These are phyloP conservation scores for Colletotrichum tropicale DNA, from an alignment of 2,329 filamentous ascomycete genomes.

Conservation along the genomic window DNA sequence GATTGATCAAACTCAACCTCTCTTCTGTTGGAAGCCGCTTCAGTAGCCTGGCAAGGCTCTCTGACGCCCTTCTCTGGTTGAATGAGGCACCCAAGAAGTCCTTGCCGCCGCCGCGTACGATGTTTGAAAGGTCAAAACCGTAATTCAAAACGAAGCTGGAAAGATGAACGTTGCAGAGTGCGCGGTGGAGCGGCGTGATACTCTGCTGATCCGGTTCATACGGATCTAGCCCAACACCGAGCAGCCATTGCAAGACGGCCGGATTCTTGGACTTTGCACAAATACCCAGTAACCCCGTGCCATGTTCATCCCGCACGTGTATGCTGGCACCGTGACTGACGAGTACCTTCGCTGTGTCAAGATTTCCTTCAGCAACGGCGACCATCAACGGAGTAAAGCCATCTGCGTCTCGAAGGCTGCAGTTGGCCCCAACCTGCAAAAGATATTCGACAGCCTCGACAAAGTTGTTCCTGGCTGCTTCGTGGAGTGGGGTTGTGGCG, in stretches of 20 bases:
- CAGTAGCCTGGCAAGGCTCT: background rate
- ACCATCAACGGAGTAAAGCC: background rate
- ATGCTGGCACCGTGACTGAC: constrained; percentile 29
- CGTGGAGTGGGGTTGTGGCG: background rate
- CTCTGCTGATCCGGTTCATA: constrained; percentile 8
- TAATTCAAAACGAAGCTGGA: background rate
- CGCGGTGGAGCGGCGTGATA: background rate
- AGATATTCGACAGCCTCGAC: background rate
- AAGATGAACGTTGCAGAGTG: background rate
- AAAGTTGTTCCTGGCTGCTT: background rate
- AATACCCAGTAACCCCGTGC: constrained; percentile 1
- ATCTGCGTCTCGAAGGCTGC: background rate
- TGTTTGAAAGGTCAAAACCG: constrained; percentile 10
- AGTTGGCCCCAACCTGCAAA: background rate
- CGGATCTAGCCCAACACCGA: constrained; percentile 10
- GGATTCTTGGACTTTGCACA: constrained; percentile 4
- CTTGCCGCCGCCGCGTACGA: background rate
- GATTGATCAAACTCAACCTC: background rate
- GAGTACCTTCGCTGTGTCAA: constrained; percentile 31
- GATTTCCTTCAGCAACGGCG: constrained; percentile 10
- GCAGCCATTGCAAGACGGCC: constrained; percentile 14
- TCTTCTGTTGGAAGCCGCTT: background rate
- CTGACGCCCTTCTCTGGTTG: background rate
- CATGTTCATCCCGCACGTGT: background rate
- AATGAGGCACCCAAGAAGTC: background rate